Conservation (phyloP, 495 filamentous ascomycete species). For the Aspergillus panamensis region DNA sequence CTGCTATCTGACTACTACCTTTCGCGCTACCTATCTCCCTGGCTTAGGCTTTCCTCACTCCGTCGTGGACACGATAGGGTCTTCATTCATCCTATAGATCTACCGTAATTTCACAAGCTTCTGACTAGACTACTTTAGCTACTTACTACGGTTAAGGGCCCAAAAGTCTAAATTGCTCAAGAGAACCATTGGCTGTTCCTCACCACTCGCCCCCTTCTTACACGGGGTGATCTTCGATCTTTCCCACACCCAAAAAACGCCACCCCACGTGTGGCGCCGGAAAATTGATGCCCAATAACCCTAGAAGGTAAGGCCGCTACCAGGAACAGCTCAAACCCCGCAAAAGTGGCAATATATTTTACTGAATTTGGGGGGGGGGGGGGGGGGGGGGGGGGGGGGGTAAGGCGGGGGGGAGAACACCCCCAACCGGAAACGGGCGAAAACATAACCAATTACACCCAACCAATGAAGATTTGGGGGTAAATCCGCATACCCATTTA, state of each 20-base stretch:
- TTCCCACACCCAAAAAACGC: neutral
- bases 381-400: constrained; percentile 17
- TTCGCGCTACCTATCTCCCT: neutral
- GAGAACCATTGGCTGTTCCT: neutral
- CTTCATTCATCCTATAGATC: neutral
- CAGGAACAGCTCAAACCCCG: neutral
- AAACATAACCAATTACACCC: too few species aligned
- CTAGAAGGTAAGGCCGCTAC: neutral
- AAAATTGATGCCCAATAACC: neutral
- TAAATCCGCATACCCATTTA: too few species aligned
- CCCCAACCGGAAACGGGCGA: too few species aligned
- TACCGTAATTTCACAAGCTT: neutral
- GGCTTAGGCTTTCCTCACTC: too few species aligned
- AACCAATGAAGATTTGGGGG: too few species aligned
- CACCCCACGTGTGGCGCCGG: neutral
- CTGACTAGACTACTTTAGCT: neutral
- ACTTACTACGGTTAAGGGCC: neutral
- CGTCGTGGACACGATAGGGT: neutral
- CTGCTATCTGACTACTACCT: neutral
- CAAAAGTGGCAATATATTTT: constrained; percentile 19
- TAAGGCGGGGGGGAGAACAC: neutral
- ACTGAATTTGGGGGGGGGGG: constrained; percentile 19
- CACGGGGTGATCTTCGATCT: neutral
- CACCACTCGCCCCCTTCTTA: neutral
- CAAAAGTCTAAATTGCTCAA: neutral